Evolutionary conservation across 208 protist species (phyloP).

Genomic region (Tetramitus jugosus): DNA sequence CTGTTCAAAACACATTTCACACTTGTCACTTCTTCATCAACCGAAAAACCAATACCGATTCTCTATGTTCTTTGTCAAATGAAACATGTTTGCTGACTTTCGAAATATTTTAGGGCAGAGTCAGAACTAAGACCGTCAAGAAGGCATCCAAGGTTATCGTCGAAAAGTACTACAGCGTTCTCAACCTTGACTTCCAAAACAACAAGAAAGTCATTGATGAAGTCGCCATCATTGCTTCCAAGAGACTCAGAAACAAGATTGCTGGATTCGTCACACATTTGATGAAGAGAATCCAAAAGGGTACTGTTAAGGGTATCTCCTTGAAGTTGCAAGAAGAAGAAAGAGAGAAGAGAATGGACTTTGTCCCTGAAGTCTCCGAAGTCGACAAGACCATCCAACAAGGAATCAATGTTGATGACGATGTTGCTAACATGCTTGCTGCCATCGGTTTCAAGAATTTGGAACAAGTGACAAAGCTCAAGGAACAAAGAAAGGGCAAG

Average conservation of each 20-base stretch:
- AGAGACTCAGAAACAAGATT: slow-evolving; percentile 99
- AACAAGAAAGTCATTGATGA: slow-evolving; percentile 96
- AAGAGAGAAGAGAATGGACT: slow-evolving; percentile 99
- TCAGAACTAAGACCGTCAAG: slow-evolving; percentile 99
- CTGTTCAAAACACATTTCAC: too few relatives aligned
- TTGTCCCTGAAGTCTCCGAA: slow-evolving; percentile 87
- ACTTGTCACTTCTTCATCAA: too few relatives aligned
- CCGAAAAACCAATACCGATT: too few relatives aligned
- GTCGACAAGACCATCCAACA: slow-evolving; percentile 9
- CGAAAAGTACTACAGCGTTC: slow-evolving; percentile 98
- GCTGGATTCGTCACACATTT: slow-evolving; percentile 97
- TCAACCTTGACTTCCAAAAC: slow-evolving; percentile 98
- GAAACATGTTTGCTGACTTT: too few relatives aligned
- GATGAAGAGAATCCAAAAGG: slow-evolving; percentile 94
- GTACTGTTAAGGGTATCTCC: slow-evolving; percentile 98
- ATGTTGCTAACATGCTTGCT: not conserved
- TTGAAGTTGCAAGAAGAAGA: slow-evolving; percentile 99
- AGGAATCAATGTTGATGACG: not conserved
- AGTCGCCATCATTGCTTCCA: slow-evolving; percentile 95
- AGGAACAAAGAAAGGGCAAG: too few relatives aligned
- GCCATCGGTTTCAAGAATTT: slow-evolving; percentile 1
- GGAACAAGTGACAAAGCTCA: too few relatives aligned
- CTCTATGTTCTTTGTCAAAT: too few relatives aligned
- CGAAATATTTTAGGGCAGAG: too few relatives aligned
- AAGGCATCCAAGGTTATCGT: slow-evolving; percentile 95